Conservation (phyloP, 2,329 filamentous ascomycete species). For the Ophiostoma triangulosporum region DNA sequence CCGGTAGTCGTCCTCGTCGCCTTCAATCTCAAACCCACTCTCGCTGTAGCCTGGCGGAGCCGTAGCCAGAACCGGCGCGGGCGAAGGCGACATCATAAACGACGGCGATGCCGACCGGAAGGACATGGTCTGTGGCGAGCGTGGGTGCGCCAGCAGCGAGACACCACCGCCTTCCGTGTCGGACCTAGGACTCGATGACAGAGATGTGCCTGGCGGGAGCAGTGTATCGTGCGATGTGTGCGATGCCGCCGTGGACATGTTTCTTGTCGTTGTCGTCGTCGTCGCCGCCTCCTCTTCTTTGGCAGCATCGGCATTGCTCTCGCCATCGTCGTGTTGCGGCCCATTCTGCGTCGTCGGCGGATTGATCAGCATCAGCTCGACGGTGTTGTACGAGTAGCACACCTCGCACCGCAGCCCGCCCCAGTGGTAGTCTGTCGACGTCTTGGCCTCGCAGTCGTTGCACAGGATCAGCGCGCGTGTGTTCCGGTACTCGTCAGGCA, state of each 20-base stretch:
- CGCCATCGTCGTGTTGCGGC: background rate
- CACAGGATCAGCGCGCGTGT: conserved; percentile 77
- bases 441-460: conserved; percentile 87
- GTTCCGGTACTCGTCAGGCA: conserved; percentile 71
- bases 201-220: background rate
- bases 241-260: background rate
- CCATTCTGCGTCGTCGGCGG: conserved; percentile 28
- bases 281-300: background rate
- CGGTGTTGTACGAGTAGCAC: conserved; percentile 57
- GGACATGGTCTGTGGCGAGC: conserved; percentile 14
- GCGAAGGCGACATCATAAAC: conserved; percentile 8
- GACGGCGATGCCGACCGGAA: conserved; percentile 29
- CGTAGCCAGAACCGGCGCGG: conserved; percentile 5
- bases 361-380: conserved; percentile 42
- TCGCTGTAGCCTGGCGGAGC: conserved; percentile 11
- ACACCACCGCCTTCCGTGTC: background rate
- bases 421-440: conserved; percentile 84
- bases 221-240: background rate
- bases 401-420: conserved; percentile 77
- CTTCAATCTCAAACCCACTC: conserved; percentile 17
- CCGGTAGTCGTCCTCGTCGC: conserved; percentile 27
- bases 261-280: background rate
- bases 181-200: background rate
- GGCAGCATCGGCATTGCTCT: background rate
- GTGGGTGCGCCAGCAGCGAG: background rate